Base-by-base conservation (phyloP, 495 filamentous ascomycete genomes). In the Neurospora sp. region DNA sequence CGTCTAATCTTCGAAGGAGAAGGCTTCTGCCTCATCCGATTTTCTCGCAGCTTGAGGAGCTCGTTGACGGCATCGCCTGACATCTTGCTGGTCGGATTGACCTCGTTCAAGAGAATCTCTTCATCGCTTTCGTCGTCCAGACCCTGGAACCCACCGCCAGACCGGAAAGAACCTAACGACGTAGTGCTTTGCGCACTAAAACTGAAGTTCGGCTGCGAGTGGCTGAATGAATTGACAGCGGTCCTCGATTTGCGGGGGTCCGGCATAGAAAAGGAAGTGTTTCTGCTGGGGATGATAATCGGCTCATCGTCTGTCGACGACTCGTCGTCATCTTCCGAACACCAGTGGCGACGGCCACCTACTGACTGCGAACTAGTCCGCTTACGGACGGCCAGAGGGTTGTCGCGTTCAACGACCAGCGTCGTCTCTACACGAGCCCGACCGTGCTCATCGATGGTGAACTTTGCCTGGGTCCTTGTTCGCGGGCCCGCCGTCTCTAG, bases 361-460 rank as follows among this genome's bases (percentile, higher is more conserved):
- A 77, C 66, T 6, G 79, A 71, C 70, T 79, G 79, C n/a, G 75
- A 74, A 46, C 76, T 79, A 61, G 77, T 74, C n/a, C 79, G 74
- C 71, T 81, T 80, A 14, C 70, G 71, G 4, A 75, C 73, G 40
- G 76, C 80, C 27, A 78, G 70, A 41, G 75, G 74, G 31, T 82
- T 74, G 9, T 83, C 82, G 46, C 76, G 80, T 31, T 88, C 84
- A 27, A 85, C 79, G 12, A 91, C 80, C 4, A 90, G 75, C 40
- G 89, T 88, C 73, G 90, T 91, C 78, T 93, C 90, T 8, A 91
- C 88, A 72, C 89, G 89, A 27, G 92, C 92, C 66, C 90, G 84
- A 7, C 92, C 92, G 76, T 89, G 89, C 42, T 87, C 84, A 76
- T 92, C 92, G 75, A 94, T 92, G 12, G 85, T 89, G 71, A 94